Percentiles rank a stretch among this genome's conserved stretches.
Conservation (phyloP, 768 basidiomycete species). For the Albatrellus ellisii region DNA sequence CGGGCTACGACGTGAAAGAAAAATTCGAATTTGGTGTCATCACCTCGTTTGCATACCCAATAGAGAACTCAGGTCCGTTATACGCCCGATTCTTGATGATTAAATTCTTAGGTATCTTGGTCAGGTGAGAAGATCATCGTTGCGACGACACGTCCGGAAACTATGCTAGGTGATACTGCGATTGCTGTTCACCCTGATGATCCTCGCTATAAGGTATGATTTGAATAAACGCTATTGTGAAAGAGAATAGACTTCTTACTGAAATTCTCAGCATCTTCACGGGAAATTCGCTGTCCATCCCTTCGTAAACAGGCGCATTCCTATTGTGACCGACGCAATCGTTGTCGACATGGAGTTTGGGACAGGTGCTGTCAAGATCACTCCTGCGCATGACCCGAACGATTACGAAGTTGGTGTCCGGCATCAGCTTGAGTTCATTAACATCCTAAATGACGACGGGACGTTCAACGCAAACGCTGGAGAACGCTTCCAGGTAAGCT, state of each 20-base stretch:
- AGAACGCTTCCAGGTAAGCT: slow-evolving; percentile 48
- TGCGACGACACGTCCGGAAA: slow-evolving; percentile 96
- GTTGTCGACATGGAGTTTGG: slow-evolving; percentile 90
- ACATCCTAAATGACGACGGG: slow-evolving; percentile 92
- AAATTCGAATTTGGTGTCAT: slow-evolving; percentile 95
- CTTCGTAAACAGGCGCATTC: slow-evolving; percentile 75
- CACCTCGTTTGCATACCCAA: slow-evolving; percentile 88
- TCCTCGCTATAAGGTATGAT: slow-evolving; percentile 63
- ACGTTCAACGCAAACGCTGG: slow-evolving; percentile 90
- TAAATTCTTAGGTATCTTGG: not conserved
- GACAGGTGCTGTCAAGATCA: slow-evolving; percentile 98
- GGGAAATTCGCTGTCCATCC: slow-evolving; percentile 89
- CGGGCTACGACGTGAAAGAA: slow-evolving; percentile 92
- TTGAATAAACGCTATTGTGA: not conserved
- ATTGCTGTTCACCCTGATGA: slow-evolving; percentile 96
- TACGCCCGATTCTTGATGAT: not conserved
- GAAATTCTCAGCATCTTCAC: slow-evolving; percentile 59
- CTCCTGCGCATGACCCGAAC: slow-evolving; percentile 94
- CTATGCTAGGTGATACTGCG: slow-evolving; percentile 96
- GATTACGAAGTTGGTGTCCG: slow-evolving; percentile 91
- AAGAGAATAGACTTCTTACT: not conserved
- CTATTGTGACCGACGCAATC: slow-evolving; percentile 78
- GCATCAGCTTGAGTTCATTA: slow-evolving; percentile 85
- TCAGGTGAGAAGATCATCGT: slow-evolving; percentile 83
- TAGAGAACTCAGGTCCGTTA: slow-evolving; percentile 63